Base-by-base conservation (phyloP, 345 rosid genomes). In the Turritis glabra region DNA sequence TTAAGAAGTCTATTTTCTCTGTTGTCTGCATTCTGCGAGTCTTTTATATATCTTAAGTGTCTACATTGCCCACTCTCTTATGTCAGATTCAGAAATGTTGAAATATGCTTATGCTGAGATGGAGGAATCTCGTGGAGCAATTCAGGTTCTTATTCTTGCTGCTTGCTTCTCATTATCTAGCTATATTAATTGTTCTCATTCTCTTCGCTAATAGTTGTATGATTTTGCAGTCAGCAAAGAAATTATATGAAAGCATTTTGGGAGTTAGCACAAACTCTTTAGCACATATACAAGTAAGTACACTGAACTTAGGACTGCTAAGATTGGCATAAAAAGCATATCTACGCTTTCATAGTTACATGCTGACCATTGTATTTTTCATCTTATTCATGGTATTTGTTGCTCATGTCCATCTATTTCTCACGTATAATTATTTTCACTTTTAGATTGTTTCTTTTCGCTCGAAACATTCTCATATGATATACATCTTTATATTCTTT, bases 51-150 rank as follows among this genome's bases (percentile, higher is more conserved):
- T 26, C 5, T 3, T 44, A 63, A 41, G 32, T 61, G 18, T 64
- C 35, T 71, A 38, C n/a, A 32, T 33, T 78, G 19, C 35, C 2
- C 21, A 22, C 41, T 75, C 72, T 73, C 72, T 74, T 43, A 35
- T 69, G 30, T 22, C 86, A 94, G 97, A 87, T 74, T 94, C 96
- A 54, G 96, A 88, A 71, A 82, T 86, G 90, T 83, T 91, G 47
- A 87, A 89, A 83, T 94, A 90, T 88, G 98, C 97, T 67, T 91
- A 86, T 80, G 96, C 96, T 1, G 97, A 94, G 84, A 75, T 90
- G 80, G 97, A 94, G 85, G 98, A 91, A 85, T 86, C 97, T 69
- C 90, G 85, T 61, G 97, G 98, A 73, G 92, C 95, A 69, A 79
- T 87, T 35, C 89, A 80, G 87, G 97, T 86, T 60, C 80, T 23